Percentiles rank a stretch among this genome's conserved stretches.
Conservation (phyloP, 257 asterid species). For the Capsicum chinense region DNA sequence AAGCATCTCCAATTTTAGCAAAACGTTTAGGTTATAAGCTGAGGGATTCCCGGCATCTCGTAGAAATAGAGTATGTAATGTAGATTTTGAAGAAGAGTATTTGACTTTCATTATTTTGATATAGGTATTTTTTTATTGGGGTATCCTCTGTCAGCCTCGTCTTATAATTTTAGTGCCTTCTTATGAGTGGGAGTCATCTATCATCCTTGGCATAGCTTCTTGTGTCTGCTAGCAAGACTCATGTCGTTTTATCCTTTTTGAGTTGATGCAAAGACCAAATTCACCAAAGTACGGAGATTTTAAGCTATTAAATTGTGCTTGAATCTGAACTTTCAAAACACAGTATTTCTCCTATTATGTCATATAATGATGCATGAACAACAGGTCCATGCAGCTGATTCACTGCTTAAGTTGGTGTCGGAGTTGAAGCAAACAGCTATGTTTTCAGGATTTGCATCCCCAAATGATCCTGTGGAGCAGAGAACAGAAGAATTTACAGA, state of each 20-base stretch:
- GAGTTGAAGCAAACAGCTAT: constrained; percentile 90
- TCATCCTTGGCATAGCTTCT: not conserved
- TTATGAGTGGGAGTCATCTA: not conserved
- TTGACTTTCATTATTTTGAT: no score
- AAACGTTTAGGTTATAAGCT: not conserved
- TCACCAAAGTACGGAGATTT: not conserved
- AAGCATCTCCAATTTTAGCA: not conserved
- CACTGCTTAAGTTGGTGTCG: constrained; percentile 88
- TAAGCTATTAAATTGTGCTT: not conserved
- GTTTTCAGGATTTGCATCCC: constrained; percentile 87
- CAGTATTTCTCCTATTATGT: not conserved
- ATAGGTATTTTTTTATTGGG: no score
- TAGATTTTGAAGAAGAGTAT: no score
- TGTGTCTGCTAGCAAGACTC: not conserved
- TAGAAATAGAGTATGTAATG: no score
- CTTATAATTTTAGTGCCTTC: not conserved
- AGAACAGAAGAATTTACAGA: constrained; percentile 69
- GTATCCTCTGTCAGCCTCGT: not conserved
- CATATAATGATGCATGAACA: constrained; percentile 26
- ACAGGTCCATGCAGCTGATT: constrained; percentile 89
- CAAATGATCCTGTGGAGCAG: constrained; percentile 86
- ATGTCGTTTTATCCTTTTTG: not conserved
- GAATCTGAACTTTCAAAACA: not conserved
- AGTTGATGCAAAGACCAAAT: not conserved
- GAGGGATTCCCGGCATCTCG: no score